Conservation (phyloP, 495 filamentous ascomycete species). For the Immersiella caudata region DNA sequence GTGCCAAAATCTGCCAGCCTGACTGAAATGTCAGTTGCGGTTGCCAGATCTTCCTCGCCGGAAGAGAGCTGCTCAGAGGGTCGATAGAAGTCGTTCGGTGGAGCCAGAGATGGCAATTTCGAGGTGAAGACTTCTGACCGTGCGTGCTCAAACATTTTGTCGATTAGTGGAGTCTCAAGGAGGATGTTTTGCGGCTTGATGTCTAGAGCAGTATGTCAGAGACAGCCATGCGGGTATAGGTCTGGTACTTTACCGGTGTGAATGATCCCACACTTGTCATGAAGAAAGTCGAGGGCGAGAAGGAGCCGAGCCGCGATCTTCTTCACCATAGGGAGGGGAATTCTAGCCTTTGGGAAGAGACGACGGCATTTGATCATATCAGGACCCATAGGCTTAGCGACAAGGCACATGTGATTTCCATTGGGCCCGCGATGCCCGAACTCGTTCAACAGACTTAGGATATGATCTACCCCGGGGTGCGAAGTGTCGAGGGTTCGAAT, state of each 20-base stretch:
- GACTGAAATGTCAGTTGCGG: constrained; percentile 11
- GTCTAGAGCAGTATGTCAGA: constrained; percentile 9
- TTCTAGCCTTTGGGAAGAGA: constrained; percentile 15
- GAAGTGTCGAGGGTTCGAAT: constrained; percentile 8
- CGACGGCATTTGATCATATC: constrained; percentile 15
- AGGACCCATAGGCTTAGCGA: constrained; percentile 18
- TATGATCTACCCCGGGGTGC: neutral
- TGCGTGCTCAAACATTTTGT: constrained; percentile 14
- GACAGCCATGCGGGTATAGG: neutral
- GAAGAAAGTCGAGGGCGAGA: constrained; percentile 16
- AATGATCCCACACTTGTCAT: constrained; percentile 9
- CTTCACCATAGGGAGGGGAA: constrained; percentile 15
- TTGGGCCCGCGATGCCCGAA: constrained; percentile 14
- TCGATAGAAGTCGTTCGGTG: constrained; percentile 16
- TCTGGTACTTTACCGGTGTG: constrained; percentile 16
- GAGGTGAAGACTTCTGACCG: constrained; percentile 7
- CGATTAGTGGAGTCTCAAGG: constrained; percentile 14
- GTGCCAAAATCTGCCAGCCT: constrained; percentile 20
- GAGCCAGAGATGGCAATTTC: constrained; percentile 10
- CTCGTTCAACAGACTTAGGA: constrained; percentile 12
- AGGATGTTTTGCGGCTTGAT: constrained; percentile 20
- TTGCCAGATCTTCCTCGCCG: constrained; percentile 10
- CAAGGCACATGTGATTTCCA: constrained; percentile 16
- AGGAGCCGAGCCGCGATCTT: constrained; percentile 8
- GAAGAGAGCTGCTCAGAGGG: constrained; percentile 15